phyloP scores from a whole-genome alignment of 257 asterid genomes.

The Mitragyna speciosa region DNA sequence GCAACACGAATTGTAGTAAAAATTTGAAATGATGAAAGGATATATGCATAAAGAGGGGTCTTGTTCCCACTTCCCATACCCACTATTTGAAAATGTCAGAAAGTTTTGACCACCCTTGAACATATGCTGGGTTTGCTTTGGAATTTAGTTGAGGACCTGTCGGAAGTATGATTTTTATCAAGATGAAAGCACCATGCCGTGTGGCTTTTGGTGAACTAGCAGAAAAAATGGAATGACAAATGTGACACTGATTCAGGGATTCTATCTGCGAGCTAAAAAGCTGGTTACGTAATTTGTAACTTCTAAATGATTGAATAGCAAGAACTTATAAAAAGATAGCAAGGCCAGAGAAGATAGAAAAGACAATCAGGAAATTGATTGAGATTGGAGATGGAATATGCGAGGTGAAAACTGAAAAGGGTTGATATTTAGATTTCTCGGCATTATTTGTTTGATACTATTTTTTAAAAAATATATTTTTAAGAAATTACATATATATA shows the following conservation, averaged over 20 bases:
- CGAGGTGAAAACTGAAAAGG: background rate
- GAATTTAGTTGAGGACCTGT: slow-evolving; percentile 16
- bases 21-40: too few relatives aligned
- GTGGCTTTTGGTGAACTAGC: background rate
- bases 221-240: background rate
- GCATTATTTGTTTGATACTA: too few relatives aligned
- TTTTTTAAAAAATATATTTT: too few relatives aligned
- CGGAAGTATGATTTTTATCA: slow-evolving; percentile 3
- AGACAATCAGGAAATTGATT: background rate
- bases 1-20: too few relatives aligned
- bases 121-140: background rate
- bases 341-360: background rate
- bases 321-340: background rate
- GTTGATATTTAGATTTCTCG: background rate
- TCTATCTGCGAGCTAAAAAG: background rate
- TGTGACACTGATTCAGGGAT: background rate
- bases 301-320: background rate
- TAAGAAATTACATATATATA: too few relatives aligned
- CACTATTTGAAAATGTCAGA: background rate
- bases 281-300: background rate
- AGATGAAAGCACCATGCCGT: background rate
- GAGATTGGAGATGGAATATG: background rate
- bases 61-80: background rate
- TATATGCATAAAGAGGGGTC: too few relatives aligned
- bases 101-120: slow-evolving; percentile 12